These are phyloP conservation scores for Colletotrichum abscissum DNA, from an alignment of 2,329 filamentous ascomycete genomes.

Conservation along the genomic window DNA sequence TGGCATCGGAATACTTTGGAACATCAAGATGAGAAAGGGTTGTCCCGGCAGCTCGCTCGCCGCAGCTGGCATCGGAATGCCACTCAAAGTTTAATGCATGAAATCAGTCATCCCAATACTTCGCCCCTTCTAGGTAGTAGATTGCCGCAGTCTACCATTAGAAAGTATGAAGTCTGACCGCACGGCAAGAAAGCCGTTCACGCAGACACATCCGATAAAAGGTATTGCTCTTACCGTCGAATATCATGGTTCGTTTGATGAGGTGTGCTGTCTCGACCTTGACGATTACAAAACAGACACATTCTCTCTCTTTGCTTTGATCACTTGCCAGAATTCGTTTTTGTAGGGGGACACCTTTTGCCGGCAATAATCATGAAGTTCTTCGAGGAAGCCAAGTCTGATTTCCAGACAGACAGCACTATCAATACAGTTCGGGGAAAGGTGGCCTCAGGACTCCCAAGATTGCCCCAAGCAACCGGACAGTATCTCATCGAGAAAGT, in stretches of 20 bases:
- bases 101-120: constrained; percentile 8
- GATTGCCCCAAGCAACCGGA: constrained; percentile 62
- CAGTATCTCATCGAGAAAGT: constrained; percentile 71
- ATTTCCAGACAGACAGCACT: constrained; percentile 51
- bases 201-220: constrained; percentile 5
- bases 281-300: not conserved
- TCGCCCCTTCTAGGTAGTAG: not conserved
- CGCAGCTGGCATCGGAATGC: not conserved
- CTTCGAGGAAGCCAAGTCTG: constrained; percentile 42
- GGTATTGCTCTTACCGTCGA: not conserved
- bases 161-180: constrained; percentile 7
- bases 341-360: too few species aligned
- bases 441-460: constrained; percentile 41
- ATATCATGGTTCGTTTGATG: not conserved
- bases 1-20: not conserved
- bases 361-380: constrained; percentile 36
- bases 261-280: not conserved
- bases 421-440: constrained; percentile 47
- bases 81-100: constrained; percentile 9
- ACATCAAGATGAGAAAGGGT: not conserved
- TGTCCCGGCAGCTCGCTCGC: not conserved
- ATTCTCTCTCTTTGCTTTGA: not conserved
- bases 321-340: not conserved
- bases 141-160: not conserved
- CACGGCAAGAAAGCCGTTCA: not conserved